Evolutionary conservation across 176 grass and related monocot species (phyloP), one percentile per base, ranked within the genome.

Genomic region (Oryza brachyantha): DNA sequence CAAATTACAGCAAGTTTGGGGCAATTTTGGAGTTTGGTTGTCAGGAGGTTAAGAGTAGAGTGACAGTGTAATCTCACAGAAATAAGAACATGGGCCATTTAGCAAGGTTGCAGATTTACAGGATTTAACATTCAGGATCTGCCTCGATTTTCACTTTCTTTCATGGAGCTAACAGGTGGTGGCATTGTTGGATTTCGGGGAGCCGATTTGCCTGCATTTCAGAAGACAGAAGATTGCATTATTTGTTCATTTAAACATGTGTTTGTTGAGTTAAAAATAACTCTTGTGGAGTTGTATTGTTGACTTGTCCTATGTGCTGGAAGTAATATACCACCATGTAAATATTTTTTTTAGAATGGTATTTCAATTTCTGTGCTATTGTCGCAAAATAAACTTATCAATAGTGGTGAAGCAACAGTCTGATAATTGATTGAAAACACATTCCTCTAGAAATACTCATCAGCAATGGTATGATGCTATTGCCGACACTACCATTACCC

Each of bases 21-120:
- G 78, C 72, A 73, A 29, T 78, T 78, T 87, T 87, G 58, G 42
- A 29, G 72, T 78, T 87, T 87, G 58, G 42, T 50, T 67, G 42
- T 73, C 43, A 78, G 2, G 27, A 66, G 5, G 67, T 32, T 52
- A 16, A 40, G 42, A 62, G 69, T 69, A 70, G 35, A 57, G 52
- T 39, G 26, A 24, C 11, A 58, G 64, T 75, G 60, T 43, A 65
- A n/a, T 39, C 48, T 68, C 46, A 66, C n/a, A 67, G 5, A 65
- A 65, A 54, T 61, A 50, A 41, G 13, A 50, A 43, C 9, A 12
- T 62, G 35, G 72, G 19, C 11, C 2, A 0, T 34, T 34, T 19
- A 36, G 17, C 62, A 29, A 36, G 79, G 2, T n/a, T 12, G 26
- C 21, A 22, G 61, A 38, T 62, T 63, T 63, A 55, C 31, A 63